Base-by-base conservation (phyloP, 495 filamentous ascomycete genomes). In the Aspergillus homomorphus region DNA sequence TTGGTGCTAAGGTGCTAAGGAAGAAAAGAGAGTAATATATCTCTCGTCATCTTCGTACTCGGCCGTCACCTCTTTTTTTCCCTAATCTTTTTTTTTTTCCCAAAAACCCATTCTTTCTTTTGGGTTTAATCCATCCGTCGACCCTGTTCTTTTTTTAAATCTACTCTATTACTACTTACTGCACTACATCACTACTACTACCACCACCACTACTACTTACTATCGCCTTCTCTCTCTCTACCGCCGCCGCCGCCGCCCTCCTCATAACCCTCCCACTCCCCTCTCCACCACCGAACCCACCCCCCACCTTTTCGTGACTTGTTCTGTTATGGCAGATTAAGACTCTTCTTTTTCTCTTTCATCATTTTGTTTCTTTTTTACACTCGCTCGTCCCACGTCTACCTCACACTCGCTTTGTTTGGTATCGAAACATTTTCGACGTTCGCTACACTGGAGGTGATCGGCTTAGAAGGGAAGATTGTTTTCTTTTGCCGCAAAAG, bases 331-430 rank as follows among this genome's bases (percentile, higher is more conserved):
- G 70, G 71, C 65, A 69, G 51, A 62, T 64, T 75, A 68, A 66
- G 60, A 58, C 59, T 66, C 44, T 48, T 46, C 46, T 53, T 59
- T 38, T 51, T 53, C 54, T 49, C 45, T 45, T 62, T 58, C 6
- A 14, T 7, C 33, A 38, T 63, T 58, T 51, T 42, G 59, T 59
- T 59, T 54, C 54, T 64, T 61, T 48, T 62, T 51, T 67, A 72
- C 73, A 71, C 73, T 76, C 73, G 75, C 74, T 73, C 69, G 62
- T 62, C 61, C 60, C 64, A 71, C 72, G 65, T 71, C 75, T 71
- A 71, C 72, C 72, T 69, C 66, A 78, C 75, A 75, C 72, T 78
- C 74, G 75, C 74, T 77, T 71, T 66, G 65, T 73, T 65, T 72
- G 64, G 68, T 62, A 73, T 67, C 58, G 55, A 69, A n/a, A 50